Base-by-base conservation (phyloP, 2,329 filamentous ascomycete genomes). In the Fusarium ambrosium region DNA sequence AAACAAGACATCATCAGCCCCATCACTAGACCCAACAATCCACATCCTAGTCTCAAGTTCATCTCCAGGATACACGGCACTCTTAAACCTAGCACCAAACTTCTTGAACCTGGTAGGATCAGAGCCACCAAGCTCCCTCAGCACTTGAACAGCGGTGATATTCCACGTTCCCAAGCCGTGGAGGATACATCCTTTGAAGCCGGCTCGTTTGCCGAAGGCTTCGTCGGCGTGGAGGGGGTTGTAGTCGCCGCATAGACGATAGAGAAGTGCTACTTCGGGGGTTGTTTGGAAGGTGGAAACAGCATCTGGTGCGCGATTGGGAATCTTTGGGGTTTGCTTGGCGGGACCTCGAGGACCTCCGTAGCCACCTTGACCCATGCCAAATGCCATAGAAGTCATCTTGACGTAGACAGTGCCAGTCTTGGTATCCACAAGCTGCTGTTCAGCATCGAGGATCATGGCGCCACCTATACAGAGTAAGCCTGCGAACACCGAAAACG, bases 151-250 rank as follows among this genome's bases (percentile, higher is more conserved):
- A 18, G 85, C 85, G 2, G 83, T 84, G 64, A 86, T 84, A 71
- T 87, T 87, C 85, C 85, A 87, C 18, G 84, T 87, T 10, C 83
- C 84, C 34, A 88, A 77, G 1, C 86, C 86, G 64, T 87, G 86
- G 58, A 87, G 76, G 64, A 87, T 87, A 5, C 82, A 80, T 1
- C 85, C 85, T 41, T 84, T 84, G 73, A 87, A 87, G 16, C 86
- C 86, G 10, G 84, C 84, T 7, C 80, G 79, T 70, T 78, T 77
- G 1, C 84, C 85, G 48, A 85, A 85, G 18, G 78, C 81, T n/a
- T 84, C 84, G 61, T 85, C 84, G 1, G 82, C 85, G 72, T 87
- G 85, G 55, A 87, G 79, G 8, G 86, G 86, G 69, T 87, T 87
- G 75, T 87, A 87, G 68, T 87, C 86, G 1, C 86, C 86, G 70